A percentile compares a stretch with the other conserved stretches of the same genome.
Evolutionary conservation across 2,329 filamentous ascomycete species (phyloP).

Genomic region (Neofusicoccum cordaticola): DNA sequence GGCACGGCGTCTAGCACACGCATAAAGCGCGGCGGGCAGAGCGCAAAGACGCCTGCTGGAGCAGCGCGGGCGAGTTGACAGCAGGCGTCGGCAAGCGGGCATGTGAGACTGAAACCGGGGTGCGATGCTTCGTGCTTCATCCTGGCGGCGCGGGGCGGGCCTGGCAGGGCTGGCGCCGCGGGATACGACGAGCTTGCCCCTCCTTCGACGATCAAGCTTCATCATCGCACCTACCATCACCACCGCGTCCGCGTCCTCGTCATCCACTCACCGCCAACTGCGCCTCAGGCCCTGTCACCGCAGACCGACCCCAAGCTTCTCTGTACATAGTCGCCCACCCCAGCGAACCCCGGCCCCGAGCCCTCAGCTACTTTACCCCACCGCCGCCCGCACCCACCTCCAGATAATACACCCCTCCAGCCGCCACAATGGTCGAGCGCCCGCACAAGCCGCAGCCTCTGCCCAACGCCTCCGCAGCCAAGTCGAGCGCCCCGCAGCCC

Average conservation of each 20-base stretch:
- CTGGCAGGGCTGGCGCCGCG: neutral
- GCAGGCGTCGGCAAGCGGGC: neutral
- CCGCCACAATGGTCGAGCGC: constrained; percentile 68
- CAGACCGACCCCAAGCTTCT: neutral
- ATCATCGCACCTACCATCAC: constrained; percentile 7
- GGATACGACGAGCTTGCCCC: neutral
- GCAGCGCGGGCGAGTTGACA: neutral
- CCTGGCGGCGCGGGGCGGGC: constrained; percentile 7
- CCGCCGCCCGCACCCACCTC: neutral
- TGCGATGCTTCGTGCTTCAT: constrained; percentile 10
- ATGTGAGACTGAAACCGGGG: constrained; percentile 15
- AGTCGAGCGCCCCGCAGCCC: constrained; percentile 70
- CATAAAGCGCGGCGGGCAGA: neutral
- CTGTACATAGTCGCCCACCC: neutral
- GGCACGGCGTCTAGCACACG: neutral
- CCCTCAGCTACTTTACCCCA: neutral
- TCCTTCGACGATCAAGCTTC: constrained; percentile 14
- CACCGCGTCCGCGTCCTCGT: neutral
- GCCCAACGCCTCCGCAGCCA: constrained; percentile 57
- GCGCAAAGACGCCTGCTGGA: neutral
- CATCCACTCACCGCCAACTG: constrained; percentile 1
- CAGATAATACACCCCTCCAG: neutral
- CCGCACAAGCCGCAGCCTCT: constrained; percentile 64
- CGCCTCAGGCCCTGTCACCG: neutral
- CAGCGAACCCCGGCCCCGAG: neutral